A percentile compares a stretch with the other conserved stretches of the same genome.
These are phyloP conservation scores for Citrullus amarus DNA, from an alignment of 306 rosid species.

Conservation along the genomic window DNA sequence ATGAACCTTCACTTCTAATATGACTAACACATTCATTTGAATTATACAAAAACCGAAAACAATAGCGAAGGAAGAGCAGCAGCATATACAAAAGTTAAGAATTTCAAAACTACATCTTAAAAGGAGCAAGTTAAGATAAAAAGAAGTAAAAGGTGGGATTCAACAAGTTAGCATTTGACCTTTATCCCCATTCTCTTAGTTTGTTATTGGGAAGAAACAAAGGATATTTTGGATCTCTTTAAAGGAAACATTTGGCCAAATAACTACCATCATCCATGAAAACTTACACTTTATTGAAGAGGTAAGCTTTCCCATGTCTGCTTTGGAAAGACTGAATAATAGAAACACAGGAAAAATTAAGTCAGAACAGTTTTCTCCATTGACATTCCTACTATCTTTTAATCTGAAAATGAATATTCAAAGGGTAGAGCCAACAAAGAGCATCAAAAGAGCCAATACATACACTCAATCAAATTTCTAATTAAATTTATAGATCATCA, in stretches of 20 bases:
- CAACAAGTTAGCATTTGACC: not conserved
- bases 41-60: conserved; percentile 2
- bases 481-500: not conserved
- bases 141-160: not conserved
- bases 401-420: not conserved
- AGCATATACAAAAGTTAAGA: not conserved
- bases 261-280: conserved; percentile 21
- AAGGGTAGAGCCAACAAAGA: not conserved
- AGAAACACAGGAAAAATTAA: conserved; percentile 15
- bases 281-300: conserved; percentile 92
- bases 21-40: not conserved
- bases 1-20: not conserved
- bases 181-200: not conserved
- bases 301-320: conserved; percentile 90
- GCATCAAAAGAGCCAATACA: not conserved
- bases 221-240: not conserved
- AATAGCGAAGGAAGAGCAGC: not conserved
- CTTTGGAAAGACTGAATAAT: conserved; percentile 57
- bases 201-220: not conserved
- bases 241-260: not conserved
- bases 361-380: conserved; percentile 23
- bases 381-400: not conserved
- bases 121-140: not conserved
- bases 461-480: not conserved
- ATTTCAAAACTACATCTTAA: not conserved